Conservation (phyloP, 805 yeast species). For the Nadsonia fulvescens region DNA sequence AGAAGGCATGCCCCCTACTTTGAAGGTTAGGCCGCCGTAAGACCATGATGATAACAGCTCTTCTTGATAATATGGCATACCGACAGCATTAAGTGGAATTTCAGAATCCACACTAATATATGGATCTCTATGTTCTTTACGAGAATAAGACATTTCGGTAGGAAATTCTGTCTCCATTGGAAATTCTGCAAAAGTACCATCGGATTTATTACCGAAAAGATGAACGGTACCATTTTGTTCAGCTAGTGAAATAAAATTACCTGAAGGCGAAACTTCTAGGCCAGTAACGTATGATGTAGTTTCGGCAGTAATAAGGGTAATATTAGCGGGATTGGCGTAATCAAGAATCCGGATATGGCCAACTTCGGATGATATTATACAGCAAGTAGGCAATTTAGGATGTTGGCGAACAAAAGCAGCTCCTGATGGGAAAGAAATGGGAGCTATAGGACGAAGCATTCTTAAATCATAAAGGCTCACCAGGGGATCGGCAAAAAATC, state of each 20-base stretch:
- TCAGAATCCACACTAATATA: slow-evolving; percentile 23
- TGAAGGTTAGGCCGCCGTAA: no score
- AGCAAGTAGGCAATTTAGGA: slow-evolving; percentile 67
- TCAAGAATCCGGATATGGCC: slow-evolving; percentile 84
- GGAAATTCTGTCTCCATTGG: slow-evolving; percentile 40
- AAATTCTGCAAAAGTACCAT: slow-evolving; percentile 25
- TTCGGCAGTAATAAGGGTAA: slow-evolving; percentile 20
- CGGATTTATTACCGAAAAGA: slow-evolving; percentile 42
- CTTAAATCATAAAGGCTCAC: slow-evolving; percentile 70
- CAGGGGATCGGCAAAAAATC: slow-evolving; percentile 52
- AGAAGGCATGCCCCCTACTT: slow-evolving; percentile 16
- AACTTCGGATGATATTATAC: slow-evolving; percentile 49
- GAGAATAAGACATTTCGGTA: slow-evolving; percentile 12
- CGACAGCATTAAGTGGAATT: slow-evolving; percentile 50
- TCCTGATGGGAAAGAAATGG: slow-evolving; percentile 78
- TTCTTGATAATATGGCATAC: slow-evolving; percentile 74
- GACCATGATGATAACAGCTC: slow-evolving; percentile 72
- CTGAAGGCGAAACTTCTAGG: slow-evolving; percentile 44
- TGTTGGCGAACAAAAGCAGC: slow-evolving; percentile 73
- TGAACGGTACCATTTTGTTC: slow-evolving; percentile 49
- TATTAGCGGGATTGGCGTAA: slow-evolving; percentile 55
- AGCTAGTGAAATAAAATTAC: slow-evolving; percentile 56
- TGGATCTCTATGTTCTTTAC: slow-evolving; percentile 10
- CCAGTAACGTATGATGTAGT: slow-evolving; percentile 46
- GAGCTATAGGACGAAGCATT: slow-evolving; percentile 50